A percentile compares a stretch with the other conserved stretches of the same genome.
These are phyloP conservation scores for Ramularia endophylla DNA, from an alignment of 2,329 filamentous ascomycete genomes.

Conservation along the genomic window DNA sequence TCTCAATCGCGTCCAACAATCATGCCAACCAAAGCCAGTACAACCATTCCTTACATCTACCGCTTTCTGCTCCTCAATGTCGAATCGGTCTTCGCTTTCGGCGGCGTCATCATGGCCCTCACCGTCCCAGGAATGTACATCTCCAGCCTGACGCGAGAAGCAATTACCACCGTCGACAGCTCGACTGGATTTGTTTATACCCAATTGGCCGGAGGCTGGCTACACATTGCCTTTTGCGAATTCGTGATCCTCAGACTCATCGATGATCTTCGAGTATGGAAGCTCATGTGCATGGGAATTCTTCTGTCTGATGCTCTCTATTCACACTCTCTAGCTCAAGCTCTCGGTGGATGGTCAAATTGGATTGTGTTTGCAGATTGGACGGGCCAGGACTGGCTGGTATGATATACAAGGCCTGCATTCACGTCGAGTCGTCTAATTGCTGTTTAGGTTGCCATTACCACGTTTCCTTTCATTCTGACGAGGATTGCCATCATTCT, in stretches of 20 bases:
- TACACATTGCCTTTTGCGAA: constrained; percentile 26
- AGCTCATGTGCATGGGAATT: constrained; percentile 23
- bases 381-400: constrained; percentile 25
- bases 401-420: too few species aligned
- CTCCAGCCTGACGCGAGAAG: constrained; percentile 18
- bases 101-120: constrained; percentile 20
- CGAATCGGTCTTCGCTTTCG: constrained; percentile 24
- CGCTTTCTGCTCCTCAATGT: constrained; percentile 25
- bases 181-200: constrained; percentile 26
- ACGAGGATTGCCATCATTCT: constrained; percentile 22
- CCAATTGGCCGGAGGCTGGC: constrained; percentile 26
- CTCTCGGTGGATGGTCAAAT: constrained; percentile 24
- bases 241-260: constrained; percentile 23
- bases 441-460: too few species aligned
- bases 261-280: constrained; percentile 27
- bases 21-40: constrained; percentile 17
- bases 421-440: too few species aligned
- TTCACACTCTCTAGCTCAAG: constrained; percentile 23
- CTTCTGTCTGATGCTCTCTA: constrained; percentile 23
- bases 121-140: constrained; percentile 19
- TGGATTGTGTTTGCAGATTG: constrained; percentile 21
- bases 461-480: constrained; percentile 27
- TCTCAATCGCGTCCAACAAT: too few species aligned
- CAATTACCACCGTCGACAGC: constrained; percentile 17
- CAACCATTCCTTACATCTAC: constrained; percentile 19